Evolutionary conservation across 176 grass and related monocot genomes (phyloP).

Genomic region (Eragrostis nindensis): DNA sequence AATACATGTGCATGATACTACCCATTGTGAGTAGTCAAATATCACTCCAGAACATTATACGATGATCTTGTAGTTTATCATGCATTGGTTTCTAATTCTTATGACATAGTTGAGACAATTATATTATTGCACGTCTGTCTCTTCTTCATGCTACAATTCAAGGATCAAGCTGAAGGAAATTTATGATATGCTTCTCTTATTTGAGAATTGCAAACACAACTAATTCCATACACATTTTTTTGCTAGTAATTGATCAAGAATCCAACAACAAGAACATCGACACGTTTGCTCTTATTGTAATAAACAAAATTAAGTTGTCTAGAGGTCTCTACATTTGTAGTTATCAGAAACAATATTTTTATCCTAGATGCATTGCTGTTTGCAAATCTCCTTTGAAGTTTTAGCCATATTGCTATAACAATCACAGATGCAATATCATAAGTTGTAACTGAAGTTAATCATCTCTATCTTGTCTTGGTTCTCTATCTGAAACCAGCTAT

Average conservation of each 20-base stretch:
- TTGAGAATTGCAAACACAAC: conserved; percentile 2
- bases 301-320: conserved; percentile 18
- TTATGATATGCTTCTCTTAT: conserved; percentile 1
- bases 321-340: conserved; percentile 11
- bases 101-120: background rate
- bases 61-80: conserved; percentile 16
- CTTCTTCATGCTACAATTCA: conserved; percentile 19
- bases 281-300: background rate
- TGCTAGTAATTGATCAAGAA: background rate
- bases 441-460: conserved; percentile 29
- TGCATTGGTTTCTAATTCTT: conserved; percentile 17
- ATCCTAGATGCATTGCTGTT: conserved; percentile 4
- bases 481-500: conserved; percentile 35
- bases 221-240: background rate
- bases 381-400: conserved; percentile 8
- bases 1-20: background rate
- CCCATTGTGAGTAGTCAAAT: background rate
- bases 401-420: conserved; percentile 4
- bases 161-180: conserved; percentile 16
- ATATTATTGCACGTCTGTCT: background rate
- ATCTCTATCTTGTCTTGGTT: conserved; percentile 39
- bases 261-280: background rate
- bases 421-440: background rate
- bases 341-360: background rate
- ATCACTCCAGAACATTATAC: conserved; percentile 3